These are phyloP conservation scores for Mortierella sp. DNA, from an alignment of 371 early-diverging fungal species.

Conservation along the genomic window DNA sequence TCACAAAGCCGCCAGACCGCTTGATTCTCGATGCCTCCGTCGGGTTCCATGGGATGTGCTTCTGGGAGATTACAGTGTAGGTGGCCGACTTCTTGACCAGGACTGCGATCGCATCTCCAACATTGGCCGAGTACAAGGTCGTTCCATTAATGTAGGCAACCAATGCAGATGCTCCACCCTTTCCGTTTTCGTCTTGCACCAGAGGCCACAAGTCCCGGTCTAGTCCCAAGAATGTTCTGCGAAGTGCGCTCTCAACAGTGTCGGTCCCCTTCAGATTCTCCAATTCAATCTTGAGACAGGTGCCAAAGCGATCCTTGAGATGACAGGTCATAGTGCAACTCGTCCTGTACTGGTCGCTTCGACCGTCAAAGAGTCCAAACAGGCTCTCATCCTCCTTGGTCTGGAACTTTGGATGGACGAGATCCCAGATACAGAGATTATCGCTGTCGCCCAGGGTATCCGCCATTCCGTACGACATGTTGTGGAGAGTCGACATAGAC, in stretches of 20 bases:
- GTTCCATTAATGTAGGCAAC: slow-evolving; percentile 87
- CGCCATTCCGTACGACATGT: slow-evolving; percentile 90
- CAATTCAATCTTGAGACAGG: slow-evolving; percentile 81
- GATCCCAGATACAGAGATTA: slow-evolving; percentile 83
- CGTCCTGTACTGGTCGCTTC: slow-evolving; percentile 70
- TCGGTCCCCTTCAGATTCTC: slow-evolving; percentile 69
- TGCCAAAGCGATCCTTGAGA: slow-evolving; percentile 79
- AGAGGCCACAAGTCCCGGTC: slow-evolving; percentile 81
- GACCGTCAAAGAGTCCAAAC: slow-evolving; percentile 91
- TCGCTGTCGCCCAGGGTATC: slow-evolving; percentile 82
- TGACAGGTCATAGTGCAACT: slow-evolving; percentile 74
- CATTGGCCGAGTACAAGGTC: slow-evolving; percentile 89
- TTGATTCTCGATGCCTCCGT: slow-evolving; percentile 87
- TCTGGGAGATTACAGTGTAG: slow-evolving; percentile 81
- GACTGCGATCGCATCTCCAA: slow-evolving; percentile 92
- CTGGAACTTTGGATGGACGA: slow-evolving; percentile 86
- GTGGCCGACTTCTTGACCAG: slow-evolving; percentile 83
- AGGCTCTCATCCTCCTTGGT: slow-evolving; percentile 88
- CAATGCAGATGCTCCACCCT: slow-evolving; percentile 81
- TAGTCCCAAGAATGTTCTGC: slow-evolving; percentile 82
- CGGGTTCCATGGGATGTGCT: slow-evolving; percentile 80
- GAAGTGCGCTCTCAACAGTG: slow-evolving; percentile 72
- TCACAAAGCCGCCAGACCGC: slow-evolving; percentile 86
- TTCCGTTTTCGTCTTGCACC: slow-evolving; percentile 62
- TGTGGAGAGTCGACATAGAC: slow-evolving; percentile 84